Base-by-base conservation (phyloP, 78 protist species). In the Acrasis kona region DNA sequence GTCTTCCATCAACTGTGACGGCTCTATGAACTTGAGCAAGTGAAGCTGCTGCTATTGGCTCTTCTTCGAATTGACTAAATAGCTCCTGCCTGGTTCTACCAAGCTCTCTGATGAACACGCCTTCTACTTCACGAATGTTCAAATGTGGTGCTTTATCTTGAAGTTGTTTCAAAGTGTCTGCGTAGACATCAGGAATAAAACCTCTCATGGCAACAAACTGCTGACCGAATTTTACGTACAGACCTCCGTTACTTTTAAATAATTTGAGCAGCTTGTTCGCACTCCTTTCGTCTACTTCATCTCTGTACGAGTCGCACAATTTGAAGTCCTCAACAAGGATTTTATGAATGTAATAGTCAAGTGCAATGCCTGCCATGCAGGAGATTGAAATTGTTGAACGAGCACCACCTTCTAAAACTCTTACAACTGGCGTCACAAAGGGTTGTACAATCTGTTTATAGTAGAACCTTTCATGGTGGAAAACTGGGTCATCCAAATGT, bases 221-320 rank as follows among this genome's bases (percentile, higher is more conserved):
- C 65, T 82, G 86, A 38, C 86, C 86, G 28, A 75, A 74, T n/a
- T 82, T 82, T 7, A 82, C 65, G 32, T 82, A 82, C 2, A 82
- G 28, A 40, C 86, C 86, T 38, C 86, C 86, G 41, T 72, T 57
- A 6, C 74, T 79, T 29, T 69, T 38, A 78, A 80, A 82, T 50
- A 82, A 38, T 3, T 73, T 38, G n/a, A 82, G 40, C 12, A 82
- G 65, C 30, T 50, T 65, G 10, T 78, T 76, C 0, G 86, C 76
- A 0, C 79, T 76, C 2, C 73, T 41, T 42, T 77, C 66, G 30
- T 82, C 77, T 31, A 50, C 61, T 50, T 50, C 61, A 50, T 50
- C 61, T n/a, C n/a, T n/a, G n/a, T n/a, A n/a, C n/a, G n/a, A n/a
- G n/a, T n/a, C n/a, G n/a, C n/a, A n/a, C n/a, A n/a, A n/a, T n/a